Evolutionary conservation across 768 basidiomycete genomes (phyloP).

Genomic region (Gymnopilus junonius): DNA sequence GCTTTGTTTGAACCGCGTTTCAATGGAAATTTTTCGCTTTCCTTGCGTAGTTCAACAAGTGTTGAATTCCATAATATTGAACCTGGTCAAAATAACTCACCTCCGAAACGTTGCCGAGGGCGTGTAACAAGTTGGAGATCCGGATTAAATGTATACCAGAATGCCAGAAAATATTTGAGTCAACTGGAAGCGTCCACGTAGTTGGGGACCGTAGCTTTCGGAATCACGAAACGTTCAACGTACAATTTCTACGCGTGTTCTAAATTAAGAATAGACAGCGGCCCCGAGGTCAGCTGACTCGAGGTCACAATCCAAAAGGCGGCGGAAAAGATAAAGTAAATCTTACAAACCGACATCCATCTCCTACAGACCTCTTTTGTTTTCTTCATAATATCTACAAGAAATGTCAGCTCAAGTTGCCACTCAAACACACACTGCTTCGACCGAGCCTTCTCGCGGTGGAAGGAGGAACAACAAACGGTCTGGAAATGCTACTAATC

Average conservation of each 20-base stretch:
- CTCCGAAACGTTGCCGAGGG: too few relatives aligned
- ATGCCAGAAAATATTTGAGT: not conserved
- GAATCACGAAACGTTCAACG: too few relatives aligned
- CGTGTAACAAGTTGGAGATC: too few relatives aligned
- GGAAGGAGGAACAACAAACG: constrained; percentile 17
- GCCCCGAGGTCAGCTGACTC: constrained; percentile 22
- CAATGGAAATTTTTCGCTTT: too few relatives aligned
- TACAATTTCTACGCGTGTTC: too few relatives aligned
- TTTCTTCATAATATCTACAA: not conserved
- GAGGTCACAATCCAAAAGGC: not conserved
- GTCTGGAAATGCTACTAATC: constrained; percentile 18
- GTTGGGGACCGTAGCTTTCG: not conserved
- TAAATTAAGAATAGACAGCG: too few relatives aligned
- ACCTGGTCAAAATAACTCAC: too few relatives aligned
- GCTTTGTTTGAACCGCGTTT: too few relatives aligned
- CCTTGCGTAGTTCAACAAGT: too few relatives aligned
- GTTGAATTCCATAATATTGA: too few relatives aligned
- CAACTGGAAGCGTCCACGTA: not conserved
- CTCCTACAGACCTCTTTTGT: too few relatives aligned
- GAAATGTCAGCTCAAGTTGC: constrained; percentile 25
- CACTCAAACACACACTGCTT: constrained; percentile 15
- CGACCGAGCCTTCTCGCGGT: constrained; percentile 14
- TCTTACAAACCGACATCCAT: not conserved
- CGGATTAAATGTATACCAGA: too few relatives aligned
- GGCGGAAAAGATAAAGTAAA: constrained; percentile 2